phyloP scores from a whole-genome alignment of 495 filamentous ascomycete species.

The Baudoinia panamericana region DNA sequence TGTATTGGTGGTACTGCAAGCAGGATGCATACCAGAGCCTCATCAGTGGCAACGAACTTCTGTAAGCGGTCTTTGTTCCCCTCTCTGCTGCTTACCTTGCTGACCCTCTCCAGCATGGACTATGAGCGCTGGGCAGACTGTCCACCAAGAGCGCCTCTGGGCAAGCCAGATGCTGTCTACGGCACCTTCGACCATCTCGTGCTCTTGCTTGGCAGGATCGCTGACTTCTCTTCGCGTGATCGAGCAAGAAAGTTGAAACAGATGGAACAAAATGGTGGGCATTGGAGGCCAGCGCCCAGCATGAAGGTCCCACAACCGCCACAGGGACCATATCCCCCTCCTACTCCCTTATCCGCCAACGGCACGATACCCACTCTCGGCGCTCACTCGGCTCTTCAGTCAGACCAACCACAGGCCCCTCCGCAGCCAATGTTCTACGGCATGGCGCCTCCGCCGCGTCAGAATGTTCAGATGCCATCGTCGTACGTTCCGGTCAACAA shows the following conservation, averaged over 20 bases:
- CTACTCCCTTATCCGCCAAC: conserved; percentile 12
- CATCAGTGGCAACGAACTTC: conserved; percentile 66
- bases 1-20: conserved; percentile 95
- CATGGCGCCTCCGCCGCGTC: conserved; percentile 45
- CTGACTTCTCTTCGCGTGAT: conserved; percentile 68
- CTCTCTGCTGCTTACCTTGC: not conserved
- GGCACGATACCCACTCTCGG: not conserved
- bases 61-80: conserved; percentile 45
- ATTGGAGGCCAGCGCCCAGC: conserved; percentile 45
- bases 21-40: conserved; percentile 88
- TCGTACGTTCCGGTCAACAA: conserved; percentile 24
- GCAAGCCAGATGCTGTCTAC: conserved; percentile 66
- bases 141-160: conserved; percentile 68
- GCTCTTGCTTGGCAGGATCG: conserved; percentile 68
- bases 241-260: conserved; percentile 59
- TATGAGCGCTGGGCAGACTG: conserved; percentile 71
- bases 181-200: conserved; percentile 78
- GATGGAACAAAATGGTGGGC: conserved; percentile 38
- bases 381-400: not conserved
- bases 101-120: conserved; percentile 46
- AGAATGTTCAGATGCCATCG: conserved; percentile 39
- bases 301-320: conserved; percentile 25
- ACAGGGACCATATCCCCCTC: conserved; percentile 2
- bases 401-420: conserved; percentile 9
- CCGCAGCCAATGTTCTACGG: conserved; percentile 39